A percentile compares a stretch with the other conserved stretches of the same genome.
Conservation (phyloP, 331 rosid species). For the Dryas integrifolia region DNA sequence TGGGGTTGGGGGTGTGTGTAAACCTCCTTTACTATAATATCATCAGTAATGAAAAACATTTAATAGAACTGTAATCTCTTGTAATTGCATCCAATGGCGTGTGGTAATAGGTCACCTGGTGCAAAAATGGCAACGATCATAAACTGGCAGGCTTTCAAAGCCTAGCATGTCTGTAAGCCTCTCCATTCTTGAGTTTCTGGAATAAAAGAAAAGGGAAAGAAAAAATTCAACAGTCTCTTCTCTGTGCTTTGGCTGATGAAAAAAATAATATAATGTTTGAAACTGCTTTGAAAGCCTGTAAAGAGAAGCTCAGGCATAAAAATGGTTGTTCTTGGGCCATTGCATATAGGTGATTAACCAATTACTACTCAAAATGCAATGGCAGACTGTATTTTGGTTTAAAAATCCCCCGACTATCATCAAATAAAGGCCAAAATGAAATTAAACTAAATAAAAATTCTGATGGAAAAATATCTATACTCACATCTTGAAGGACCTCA, state of each 20-base stretch:
- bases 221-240: background rate
- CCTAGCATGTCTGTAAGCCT: background rate
- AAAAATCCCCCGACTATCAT: background rate
- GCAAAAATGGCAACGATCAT: background rate
- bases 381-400: background rate
- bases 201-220: background rate
- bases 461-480: background rate
- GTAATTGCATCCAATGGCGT: background rate
- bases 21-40: slow-evolving; percentile 11
- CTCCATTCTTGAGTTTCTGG: slow-evolving; percentile 3
- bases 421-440: no score
- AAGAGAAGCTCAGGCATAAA: no score
- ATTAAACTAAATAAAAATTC: background rate
- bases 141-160: background rate
- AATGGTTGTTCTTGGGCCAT: no score
- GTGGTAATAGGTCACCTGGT: background rate
- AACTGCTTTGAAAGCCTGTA: no score
- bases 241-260: background rate
- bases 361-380: background rate
- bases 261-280: background rate
- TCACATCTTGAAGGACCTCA: slow-evolving; percentile 35
- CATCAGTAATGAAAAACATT: background rate
- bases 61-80: background rate
- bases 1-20: background rate
- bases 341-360: background rate